These are phyloP conservation scores for Lunularia cruciata DNA, from an alignment of 225 moss, liverwort and hornwort species.

Conservation along the genomic window DNA sequence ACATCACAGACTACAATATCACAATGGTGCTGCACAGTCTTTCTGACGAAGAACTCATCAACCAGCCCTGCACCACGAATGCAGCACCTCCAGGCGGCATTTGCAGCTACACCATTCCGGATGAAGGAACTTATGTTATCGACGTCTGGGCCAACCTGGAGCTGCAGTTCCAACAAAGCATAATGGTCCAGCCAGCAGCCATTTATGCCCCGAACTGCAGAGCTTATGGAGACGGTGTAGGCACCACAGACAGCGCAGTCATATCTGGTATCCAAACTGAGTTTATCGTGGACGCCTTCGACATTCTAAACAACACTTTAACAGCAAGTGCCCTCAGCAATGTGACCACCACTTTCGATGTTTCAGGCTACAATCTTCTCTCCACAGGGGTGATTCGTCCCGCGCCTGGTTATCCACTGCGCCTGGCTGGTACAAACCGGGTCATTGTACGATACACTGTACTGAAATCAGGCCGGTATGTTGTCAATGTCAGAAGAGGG, in stretches of 20 bases:
- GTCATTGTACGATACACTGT: constrained; percentile 46
- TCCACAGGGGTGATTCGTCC: constrained; percentile 46
- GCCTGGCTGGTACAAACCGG: constrained; percentile 26
- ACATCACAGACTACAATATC: constrained; percentile 47
- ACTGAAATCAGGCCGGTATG: constrained; percentile 37
- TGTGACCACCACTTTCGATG: constrained; percentile 41
- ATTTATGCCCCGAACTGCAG: constrained; percentile 38
- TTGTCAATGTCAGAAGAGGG: constrained; percentile 28
- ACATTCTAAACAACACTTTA: constrained; percentile 37
- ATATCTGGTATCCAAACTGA: constrained; percentile 37
- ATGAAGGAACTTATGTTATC: constrained; percentile 39
- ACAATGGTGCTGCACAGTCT: constrained; percentile 26
- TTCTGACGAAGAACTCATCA: not conserved
- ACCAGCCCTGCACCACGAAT: constrained; percentile 32
- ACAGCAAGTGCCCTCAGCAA: constrained; percentile 4
- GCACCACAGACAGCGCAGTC: constrained; percentile 42
- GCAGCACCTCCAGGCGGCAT: constrained; percentile 34
- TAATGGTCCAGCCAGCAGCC: constrained; percentile 27
- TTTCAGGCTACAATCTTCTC: constrained; percentile 45
- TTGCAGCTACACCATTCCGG: constrained; percentile 37
- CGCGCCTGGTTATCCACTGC: constrained; percentile 28
- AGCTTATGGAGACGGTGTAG: constrained; percentile 54
- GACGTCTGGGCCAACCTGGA: constrained; percentile 32
- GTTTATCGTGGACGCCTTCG: constrained; percentile 47
- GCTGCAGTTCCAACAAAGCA: constrained; percentile 10